These are phyloP conservation scores for Teratosphaeria viscida DNA, from an alignment of 2,329 filamentous ascomycete species.

Conservation along the genomic window DNA sequence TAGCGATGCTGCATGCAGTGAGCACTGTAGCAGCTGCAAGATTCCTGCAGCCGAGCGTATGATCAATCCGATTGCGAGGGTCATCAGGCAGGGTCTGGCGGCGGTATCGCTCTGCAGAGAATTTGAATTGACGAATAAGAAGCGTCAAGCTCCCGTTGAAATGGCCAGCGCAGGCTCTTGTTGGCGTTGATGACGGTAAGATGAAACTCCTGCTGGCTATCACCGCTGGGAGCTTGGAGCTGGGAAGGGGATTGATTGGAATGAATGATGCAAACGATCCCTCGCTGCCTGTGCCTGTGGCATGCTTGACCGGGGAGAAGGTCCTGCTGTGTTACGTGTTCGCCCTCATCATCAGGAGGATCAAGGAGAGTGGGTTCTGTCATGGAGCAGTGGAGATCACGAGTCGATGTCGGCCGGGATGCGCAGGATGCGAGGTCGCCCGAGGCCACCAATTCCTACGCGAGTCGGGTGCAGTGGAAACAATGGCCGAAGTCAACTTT, in stretches of 20 bases:
- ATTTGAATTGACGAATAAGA: too few species aligned
- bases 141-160: too few species aligned
- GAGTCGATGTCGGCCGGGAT: neutral
- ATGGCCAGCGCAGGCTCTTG: too few species aligned
- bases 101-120: neutral
- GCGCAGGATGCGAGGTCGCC: neutral
- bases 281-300: neutral
- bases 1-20: neutral
- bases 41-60: neutral
- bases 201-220: neutral
- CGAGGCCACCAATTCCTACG: neutral
- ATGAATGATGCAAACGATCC: too few species aligned
- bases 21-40: neutral
- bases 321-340: neutral
- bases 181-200: too few species aligned
- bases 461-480: neutral
- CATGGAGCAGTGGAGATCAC: neutral
- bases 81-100: neutral
- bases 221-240: too few species aligned
- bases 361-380: neutral
- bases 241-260: too few species aligned
- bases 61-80: neutral
- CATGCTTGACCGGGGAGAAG: neutral
- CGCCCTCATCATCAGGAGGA: too few species aligned
- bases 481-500: neutral